Base-by-base conservation (phyloP, 345 rosid species). In the Ceriops zippeliana region DNA sequence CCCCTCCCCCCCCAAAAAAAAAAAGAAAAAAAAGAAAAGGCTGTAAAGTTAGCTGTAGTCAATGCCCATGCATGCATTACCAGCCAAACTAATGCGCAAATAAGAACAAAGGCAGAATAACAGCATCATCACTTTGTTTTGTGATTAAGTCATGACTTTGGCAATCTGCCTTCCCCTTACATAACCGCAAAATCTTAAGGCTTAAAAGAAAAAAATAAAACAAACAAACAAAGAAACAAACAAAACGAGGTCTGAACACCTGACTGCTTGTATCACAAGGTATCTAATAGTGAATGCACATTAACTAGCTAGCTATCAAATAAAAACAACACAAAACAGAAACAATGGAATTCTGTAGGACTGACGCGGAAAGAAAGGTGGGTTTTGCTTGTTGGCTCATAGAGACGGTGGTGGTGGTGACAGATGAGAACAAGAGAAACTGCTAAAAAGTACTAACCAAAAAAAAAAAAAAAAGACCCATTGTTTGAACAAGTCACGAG, bases 401-500 rank as follows among this genome's bases (percentile, higher is more conserved):
- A 38, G 6, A 54, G 61, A 35, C 53, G n/a, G 35, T 34, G 7
- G 35, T 7, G 35, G 35, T 19, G 7, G 7, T 24, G 26, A 65
- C 9, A 38, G 52, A 62, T 17, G 28, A 57, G 13, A 32, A 30
- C 3, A 26, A 37, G 54, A 38, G 19, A 70, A 60, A 72, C 58
- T 27, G 58, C 69, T 31, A 46, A 31, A 65, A 57, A 42, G 15
- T 7, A 2, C 17, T 22, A 1, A 24, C 26, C 26, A 5, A 20
- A 57, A 6, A 24, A n/a, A 42, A 42, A 20, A n/a, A 42, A 42
- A 20, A 57, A 6, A 24, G 11, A 42, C 13, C 16, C 2, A 13
- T 17, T 16, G 28, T 49, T 17, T 58, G 52, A 66, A 60, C 53
- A 73, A 52, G 35, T 60, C 59, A 73, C 66, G 76, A 65, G 70